Conservation (phyloP, 2,329 filamentous ascomycete species). For the Claviceps citrina region DNA sequence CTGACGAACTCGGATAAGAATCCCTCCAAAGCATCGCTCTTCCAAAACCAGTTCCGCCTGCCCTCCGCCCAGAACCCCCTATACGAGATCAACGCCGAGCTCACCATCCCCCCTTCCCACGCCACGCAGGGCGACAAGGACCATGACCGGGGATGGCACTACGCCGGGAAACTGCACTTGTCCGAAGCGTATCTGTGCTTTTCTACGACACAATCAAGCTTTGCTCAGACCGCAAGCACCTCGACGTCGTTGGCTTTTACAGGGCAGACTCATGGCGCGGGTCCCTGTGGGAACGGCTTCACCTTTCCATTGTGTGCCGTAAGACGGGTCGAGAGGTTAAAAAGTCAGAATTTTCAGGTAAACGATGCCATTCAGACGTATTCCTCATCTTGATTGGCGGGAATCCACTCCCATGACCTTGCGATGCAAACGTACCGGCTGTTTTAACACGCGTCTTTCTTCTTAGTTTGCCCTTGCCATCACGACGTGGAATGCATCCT, state of each 20-base stretch:
- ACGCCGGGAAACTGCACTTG: slow-evolving; percentile 81
- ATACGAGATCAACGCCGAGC: slow-evolving; percentile 91
- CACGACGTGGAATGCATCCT: slow-evolving; percentile 79
- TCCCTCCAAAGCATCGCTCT: slow-evolving; percentile 81
- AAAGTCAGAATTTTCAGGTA: slow-evolving; percentile 74
- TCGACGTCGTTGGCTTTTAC: slow-evolving; percentile 73
- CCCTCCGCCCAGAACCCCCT: slow-evolving; percentile 83
- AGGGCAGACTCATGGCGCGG: slow-evolving; percentile 82
- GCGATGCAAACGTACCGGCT: not conserved
- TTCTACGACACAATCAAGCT: slow-evolving; percentile 82
- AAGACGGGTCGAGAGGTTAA: slow-evolving; percentile 77
- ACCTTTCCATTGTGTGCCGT: slow-evolving; percentile 86
- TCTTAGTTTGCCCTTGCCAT: slow-evolving; percentile 73
- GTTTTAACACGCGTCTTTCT: too few relatives aligned
- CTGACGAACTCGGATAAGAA: slow-evolving; percentile 60
- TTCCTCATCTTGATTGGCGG: not conserved
- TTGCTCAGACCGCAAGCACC: slow-evolving; percentile 63
- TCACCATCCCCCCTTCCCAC: slow-evolving; percentile 67
- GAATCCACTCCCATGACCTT: not conserved
- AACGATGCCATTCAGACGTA: not conserved
- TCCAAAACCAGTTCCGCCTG: slow-evolving; percentile 91
- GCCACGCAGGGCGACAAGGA: slow-evolving; percentile 55
- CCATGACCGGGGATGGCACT: slow-evolving; percentile 64
- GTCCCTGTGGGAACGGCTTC: slow-evolving; percentile 89
- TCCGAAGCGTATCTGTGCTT: slow-evolving; percentile 95